Base-by-base conservation (phyloP, 75 land plant species). In the Selaginella moellendorffii region DNA sequence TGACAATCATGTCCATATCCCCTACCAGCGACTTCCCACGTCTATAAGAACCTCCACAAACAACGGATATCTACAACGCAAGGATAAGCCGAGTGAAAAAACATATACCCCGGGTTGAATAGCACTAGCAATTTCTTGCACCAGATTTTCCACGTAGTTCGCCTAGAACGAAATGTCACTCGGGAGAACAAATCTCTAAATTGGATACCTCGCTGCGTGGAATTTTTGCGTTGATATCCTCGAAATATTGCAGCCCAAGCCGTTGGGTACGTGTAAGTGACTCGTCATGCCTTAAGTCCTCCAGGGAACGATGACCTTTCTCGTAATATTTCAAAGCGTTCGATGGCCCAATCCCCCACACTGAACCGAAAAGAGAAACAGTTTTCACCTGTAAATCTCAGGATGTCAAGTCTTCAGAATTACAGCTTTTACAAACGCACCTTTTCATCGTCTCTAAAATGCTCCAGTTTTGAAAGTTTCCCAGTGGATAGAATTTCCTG, bases 331-430 rank as follows among this genome's bases (percentile, higher is more conserved):
- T 89, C 65, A 76, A 66, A 42, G 99, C 99, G 66, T 90, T 95
- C 20, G 87, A 80, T 26, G 99, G 96, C 36, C 99, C 99, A 76
- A 95, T 86, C 5, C 99, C 99, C 99, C 99, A 95, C 29, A 95
- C 89, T 51, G 93, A 86, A 14, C 84, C 87, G 83, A 95, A 89
- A 20, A 83, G 72, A 29, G 63, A 63, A n/a, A 86, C 65, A 24
- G 83, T 77, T n/a, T 69, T 62, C 30, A 83, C 85, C 96, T 88
- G 65, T 21, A 69, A 19, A 61, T 29, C 63, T 29, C 19, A 61
- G 59, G 28, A 2, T 65, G 22, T 19, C 14, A 62, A 67, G 18
- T 26, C 29, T 42, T 25, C 19, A 19, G 26, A 1, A 67, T 28
- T 62, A 14, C 68, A 25, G 27, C 10, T 20, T 5, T 29, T 26